Evolutionary conservation across 1,284 basidiomycete genomes (phyloP).

Genomic region (Earliella scabrosa): DNA sequence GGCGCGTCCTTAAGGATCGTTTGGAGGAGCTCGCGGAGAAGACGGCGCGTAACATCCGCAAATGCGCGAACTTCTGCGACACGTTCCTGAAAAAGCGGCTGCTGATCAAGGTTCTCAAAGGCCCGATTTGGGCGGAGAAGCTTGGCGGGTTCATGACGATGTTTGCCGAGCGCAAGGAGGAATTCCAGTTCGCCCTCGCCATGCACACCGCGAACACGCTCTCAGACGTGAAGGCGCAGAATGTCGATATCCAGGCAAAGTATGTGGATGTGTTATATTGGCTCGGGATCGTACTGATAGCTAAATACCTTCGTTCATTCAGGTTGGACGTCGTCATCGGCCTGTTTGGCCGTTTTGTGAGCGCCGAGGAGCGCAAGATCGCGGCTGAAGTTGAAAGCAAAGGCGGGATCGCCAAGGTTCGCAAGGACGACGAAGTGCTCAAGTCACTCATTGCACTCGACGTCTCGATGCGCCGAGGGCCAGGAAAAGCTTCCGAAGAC

Average conservation of each 20-base stretch:
- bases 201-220: slow-evolving; percentile 40
- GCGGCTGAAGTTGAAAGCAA: slow-evolving; percentile 37
- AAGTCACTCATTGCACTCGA: slow-evolving; percentile 18
- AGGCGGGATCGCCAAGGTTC: slow-evolving; percentile 7
- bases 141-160: slow-evolving; percentile 37
- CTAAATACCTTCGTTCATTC: no score
- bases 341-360: neutral
- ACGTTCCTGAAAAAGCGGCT: slow-evolving; percentile 35
- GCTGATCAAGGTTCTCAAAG: slow-evolving; percentile 42
- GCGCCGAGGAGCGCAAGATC: slow-evolving; percentile 7
- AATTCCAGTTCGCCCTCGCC: slow-evolving; percentile 38
- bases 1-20: slow-evolving; percentile 26
- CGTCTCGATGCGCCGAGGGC: neutral
- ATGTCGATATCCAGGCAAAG: slow-evolving; percentile 32
- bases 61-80: slow-evolving; percentile 38
- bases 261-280: neutral
- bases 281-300: no score
- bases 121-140: slow-evolving; percentile 41
- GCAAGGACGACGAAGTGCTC: slow-evolving; percentile 19
- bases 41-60: slow-evolving; percentile 35
- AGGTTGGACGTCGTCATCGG: slow-evolving; percentile 8
- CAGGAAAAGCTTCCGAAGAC: neutral
- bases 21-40: slow-evolving; percentile 24
- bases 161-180: slow-evolving; percentile 38
- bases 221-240: slow-evolving; percentile 36